Evolutionary conservation across 139 green algal genomes (phyloP), one percentile per base, ranked within the genome.

Genomic region (Tetradesmus obliquus): DNA sequence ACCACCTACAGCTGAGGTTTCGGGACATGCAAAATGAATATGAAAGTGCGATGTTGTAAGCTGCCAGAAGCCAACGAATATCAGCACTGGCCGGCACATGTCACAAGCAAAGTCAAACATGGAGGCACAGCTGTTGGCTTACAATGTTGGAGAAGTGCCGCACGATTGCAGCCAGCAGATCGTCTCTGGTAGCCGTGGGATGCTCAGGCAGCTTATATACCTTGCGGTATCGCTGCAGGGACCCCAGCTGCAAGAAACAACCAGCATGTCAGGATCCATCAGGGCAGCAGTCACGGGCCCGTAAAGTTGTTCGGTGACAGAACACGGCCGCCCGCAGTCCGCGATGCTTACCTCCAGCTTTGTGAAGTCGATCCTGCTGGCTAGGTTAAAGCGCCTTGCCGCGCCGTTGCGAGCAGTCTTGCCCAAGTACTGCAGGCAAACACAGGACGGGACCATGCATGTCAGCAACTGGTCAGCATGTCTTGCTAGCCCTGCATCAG

Each of bases 201-300:
- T 86, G 57, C 7, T 86, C 88, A 17, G 76, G 57, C 13, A 91
- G 88, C 88, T 91, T 86, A n/a, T 91, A 91, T 13, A 54, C 79
- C 58, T 87, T 86, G 3, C 79, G 79, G 32, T 91, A 91, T 7
- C 88, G 76, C 32, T 91, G 55, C 15, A 91, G 55, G 3, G 88
- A 91, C 17, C 60, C 87, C 22, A 89, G 66, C 85, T 89, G 85
- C 85, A 45, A 7, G 32, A 13, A 51, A 22, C 3, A 4, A n/a
- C 5, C 17, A 4, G n/a, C 15, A 76, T 24, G 66, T 76, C 17
- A 4, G n/a, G 8, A 76, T 24, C 17, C n/a, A 19, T 76, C 66
- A 76, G 66, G 17, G 66, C 3, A 82, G 76, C 76, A 82, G 76
- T 82, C 66, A 55, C 10, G 71, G 76, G 8, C 22, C 22, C 19